phyloP scores from a whole-genome alignment of 805 yeast genomes.

The Brettanomyces bruxellensis region DNA sequence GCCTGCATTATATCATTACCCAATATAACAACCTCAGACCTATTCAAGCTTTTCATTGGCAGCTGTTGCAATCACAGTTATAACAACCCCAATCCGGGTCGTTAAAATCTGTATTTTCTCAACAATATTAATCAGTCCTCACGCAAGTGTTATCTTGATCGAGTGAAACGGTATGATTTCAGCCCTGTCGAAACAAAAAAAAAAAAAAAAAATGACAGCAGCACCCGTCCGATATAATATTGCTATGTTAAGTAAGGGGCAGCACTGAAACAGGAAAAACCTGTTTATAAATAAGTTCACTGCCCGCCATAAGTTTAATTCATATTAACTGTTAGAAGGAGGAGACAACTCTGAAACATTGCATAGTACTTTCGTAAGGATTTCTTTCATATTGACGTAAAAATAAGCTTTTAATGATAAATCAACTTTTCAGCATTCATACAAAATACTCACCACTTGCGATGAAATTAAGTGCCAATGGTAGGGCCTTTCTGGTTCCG shows the following conservation, averaged over 20 bases:
- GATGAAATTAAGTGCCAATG: slow-evolving; percentile 78
- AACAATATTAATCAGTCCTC: slow-evolving; percentile 47
- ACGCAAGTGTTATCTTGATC: slow-evolving; percentile 80
- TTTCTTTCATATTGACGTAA: background rate
- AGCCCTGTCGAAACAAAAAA: slow-evolving; percentile 30
- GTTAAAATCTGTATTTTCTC: slow-evolving; percentile 11
- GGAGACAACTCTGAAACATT: too few relatives aligned
- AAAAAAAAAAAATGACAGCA: slow-evolving; percentile 2
- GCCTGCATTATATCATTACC: too few relatives aligned
- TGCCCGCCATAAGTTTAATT: too few relatives aligned
- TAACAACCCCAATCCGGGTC: background rate
- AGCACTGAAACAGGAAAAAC: too few relatives aligned
- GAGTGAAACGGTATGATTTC: slow-evolving; percentile 75
- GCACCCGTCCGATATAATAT: slow-evolving; percentile 42
- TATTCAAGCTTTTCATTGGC: too few relatives aligned
- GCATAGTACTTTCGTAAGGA: background rate
- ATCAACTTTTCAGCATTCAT: background rate
- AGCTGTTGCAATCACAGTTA: too few relatives aligned
- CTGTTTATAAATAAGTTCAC: too few relatives aligned
- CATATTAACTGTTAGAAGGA: background rate
- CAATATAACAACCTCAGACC: too few relatives aligned
- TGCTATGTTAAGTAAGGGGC: slow-evolving; percentile 9
- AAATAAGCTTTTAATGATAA: background rate
- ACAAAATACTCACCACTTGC: slow-evolving; percentile 67
- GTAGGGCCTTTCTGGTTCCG: slow-evolving; percentile 71